phyloP scores from a whole-genome alignment of 2,329 filamentous ascomycete species.

The Cladophialophora chaetospira region DNA sequence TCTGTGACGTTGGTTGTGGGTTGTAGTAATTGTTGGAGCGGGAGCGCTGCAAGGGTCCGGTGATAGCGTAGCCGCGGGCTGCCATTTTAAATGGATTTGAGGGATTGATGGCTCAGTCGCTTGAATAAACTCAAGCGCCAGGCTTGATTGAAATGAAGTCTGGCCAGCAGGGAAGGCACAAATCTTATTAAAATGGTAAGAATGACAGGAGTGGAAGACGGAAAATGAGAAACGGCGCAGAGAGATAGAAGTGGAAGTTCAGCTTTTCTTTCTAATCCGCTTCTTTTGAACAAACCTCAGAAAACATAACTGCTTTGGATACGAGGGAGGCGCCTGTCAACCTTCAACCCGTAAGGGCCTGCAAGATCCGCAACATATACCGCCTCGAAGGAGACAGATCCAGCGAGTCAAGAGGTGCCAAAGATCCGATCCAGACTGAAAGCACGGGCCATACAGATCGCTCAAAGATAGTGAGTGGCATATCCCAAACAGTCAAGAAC shows the following conservation, averaged over 20 bases:
- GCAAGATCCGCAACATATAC: background rate
- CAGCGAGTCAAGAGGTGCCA: background rate
- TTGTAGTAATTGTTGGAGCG: slow-evolving; percentile 13
- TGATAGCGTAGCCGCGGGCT: background rate
- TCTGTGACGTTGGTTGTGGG: background rate
- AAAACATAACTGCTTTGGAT: background rate
- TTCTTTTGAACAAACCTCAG: background rate
- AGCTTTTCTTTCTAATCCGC: background rate
- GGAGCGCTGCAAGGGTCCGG: slow-evolving; percentile 1
- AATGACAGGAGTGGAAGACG: background rate
- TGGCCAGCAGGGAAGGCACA: no score
- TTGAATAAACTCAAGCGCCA: no score
- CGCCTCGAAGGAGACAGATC: background rate
- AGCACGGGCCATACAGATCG: background rate
- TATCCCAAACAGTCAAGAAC: background rate
- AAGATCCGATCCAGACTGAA: background rate
- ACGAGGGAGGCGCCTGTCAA: background rate
- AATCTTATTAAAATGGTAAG: background rate
- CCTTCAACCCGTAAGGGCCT: background rate
- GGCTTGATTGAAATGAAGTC: no score
- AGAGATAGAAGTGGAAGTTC: background rate
- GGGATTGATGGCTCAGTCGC: no score
- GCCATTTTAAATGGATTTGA: slow-evolving; percentile 4
- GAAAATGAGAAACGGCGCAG: background rate
- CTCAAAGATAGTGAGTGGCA: background rate